Percentiles rank a stretch among this genome's conserved stretches.
phyloP scores from a whole-genome alignment of 192 early-diverging fungal species.

The Coemansia sp. region DNA sequence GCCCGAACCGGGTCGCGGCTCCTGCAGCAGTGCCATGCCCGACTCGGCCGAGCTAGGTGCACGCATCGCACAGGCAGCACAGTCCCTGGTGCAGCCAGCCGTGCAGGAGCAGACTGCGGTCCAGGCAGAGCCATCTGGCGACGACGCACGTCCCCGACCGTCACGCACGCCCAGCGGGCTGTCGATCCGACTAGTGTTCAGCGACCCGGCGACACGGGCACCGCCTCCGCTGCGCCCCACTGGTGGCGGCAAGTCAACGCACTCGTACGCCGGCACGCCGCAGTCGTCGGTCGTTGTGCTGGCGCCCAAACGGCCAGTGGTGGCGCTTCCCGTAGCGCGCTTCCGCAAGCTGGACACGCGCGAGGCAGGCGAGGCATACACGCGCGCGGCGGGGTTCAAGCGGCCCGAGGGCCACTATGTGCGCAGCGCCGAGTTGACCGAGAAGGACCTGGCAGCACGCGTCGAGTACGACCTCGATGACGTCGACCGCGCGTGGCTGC shows the following conservation, averaged over 20 bases:
- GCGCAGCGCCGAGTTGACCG: conserved; percentile 57
- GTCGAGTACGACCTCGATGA: conserved; percentile 99
- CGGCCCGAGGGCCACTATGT: conserved; percentile 71
- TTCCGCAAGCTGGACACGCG: conserved; percentile 12
- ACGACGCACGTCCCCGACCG: background rate
- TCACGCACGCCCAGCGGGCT: conserved; percentile 31
- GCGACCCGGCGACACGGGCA: conserved; percentile 18
- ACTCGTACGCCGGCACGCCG: conserved; percentile 32
- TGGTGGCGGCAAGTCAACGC: conserved; percentile 21
- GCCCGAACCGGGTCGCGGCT: background rate
- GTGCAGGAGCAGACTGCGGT: background rate
- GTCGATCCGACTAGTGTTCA: conserved; percentile 32
- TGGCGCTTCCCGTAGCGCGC: conserved; percentile 28
- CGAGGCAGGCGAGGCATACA: background rate
- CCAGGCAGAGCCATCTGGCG: background rate
- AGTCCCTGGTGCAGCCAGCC: background rate
- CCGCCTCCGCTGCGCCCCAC: conserved; percentile 12
- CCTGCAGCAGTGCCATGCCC: background rate
- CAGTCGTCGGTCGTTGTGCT: conserved; percentile 45
- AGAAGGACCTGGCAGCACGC: conserved; percentile 50
- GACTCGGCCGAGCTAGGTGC: background rate
- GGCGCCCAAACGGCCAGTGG: conserved; percentile 44
- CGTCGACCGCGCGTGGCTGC: conserved; percentile 79
- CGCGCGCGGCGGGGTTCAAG: conserved; percentile 34
- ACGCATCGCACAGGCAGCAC: background rate